Percentiles rank a stretch among this genome's conserved stretches.
Conservation (phyloP, 2,329 filamentous ascomycete species). For the Ilyonectria mors-panacis region DNA sequence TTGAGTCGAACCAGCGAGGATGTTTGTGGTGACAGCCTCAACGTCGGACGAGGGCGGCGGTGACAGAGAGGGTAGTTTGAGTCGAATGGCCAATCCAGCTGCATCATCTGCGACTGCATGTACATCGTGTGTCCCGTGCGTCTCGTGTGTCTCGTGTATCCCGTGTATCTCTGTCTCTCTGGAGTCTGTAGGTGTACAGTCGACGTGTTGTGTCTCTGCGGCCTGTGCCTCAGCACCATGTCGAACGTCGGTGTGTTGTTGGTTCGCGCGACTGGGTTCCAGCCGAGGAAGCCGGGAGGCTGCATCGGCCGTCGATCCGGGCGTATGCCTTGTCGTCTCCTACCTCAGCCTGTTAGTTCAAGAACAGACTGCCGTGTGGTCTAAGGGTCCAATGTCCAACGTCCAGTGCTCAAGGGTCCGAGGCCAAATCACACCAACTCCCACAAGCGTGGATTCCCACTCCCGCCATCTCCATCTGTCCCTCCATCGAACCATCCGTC, state of each 20-base stretch:
- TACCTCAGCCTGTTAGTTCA: slow-evolving; percentile 32
- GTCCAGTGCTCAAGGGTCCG: background rate
- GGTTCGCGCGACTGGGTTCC: slow-evolving; percentile 33
- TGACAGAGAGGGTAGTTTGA: background rate
- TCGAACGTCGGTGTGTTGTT: slow-evolving; percentile 23
- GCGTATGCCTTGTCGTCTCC: slow-evolving; percentile 24
- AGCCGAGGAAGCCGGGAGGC: slow-evolving; percentile 13
- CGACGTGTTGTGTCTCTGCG: background rate
- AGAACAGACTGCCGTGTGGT: slow-evolving; percentile 8
- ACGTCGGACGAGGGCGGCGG: background rate
- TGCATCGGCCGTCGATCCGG: slow-evolving; percentile 26
- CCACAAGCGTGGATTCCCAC: background rate
- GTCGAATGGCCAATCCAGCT: background rate
- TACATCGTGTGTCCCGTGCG: background rate
- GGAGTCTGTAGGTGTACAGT: background rate
- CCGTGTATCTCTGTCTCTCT: background rate
- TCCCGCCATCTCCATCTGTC: background rate
- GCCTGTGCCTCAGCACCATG: background rate
- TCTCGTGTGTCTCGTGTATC: background rate
- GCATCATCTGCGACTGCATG: background rate
- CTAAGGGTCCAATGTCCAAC: background rate
- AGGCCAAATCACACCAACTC: background rate
- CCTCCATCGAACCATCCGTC: background rate
- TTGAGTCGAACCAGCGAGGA: background rate
- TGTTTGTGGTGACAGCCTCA: background rate